Evolutionary conservation across 225 moss, liverwort and hornwort species (phyloP).

Genomic region (Polytrichum formosum): DNA sequence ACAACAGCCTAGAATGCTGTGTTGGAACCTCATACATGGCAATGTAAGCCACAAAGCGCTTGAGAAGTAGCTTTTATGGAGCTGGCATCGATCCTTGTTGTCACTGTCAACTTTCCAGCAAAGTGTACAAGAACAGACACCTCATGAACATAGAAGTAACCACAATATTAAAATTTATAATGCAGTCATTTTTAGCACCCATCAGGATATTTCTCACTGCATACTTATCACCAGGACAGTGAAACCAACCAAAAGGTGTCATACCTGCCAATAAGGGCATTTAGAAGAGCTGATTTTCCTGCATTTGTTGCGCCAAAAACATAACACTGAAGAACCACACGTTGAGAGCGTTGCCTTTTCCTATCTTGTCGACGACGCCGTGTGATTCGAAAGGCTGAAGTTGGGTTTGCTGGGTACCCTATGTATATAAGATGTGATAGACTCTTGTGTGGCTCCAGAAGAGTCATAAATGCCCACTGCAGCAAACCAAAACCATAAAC

Average conservation of each 20-base stretch:
- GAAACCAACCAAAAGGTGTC: not conserved
- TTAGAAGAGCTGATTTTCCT: constrained; percentile 89
- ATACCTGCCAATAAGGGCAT: constrained; percentile 95
- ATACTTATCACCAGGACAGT: too few species aligned
- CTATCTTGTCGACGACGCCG: constrained; percentile 86
- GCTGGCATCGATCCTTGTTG: too few species aligned
- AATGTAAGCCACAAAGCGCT: too few species aligned
- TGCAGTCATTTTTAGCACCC: too few species aligned
- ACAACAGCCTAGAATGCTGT: too few species aligned
- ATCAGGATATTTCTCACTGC: too few species aligned
- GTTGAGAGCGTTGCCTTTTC: constrained; percentile 84
- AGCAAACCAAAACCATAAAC: constrained; percentile 4
- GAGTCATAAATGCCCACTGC: constrained; percentile 96
- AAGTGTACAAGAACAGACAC: too few species aligned
- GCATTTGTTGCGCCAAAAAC: constrained; percentile 86
- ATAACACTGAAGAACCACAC: constrained; percentile 77
- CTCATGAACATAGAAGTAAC: too few species aligned
- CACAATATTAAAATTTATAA: too few species aligned
- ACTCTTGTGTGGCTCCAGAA: constrained; percentile 85
- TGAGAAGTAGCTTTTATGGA: too few species aligned
- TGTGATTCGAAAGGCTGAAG: constrained; percentile 87
- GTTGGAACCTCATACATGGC: too few species aligned
- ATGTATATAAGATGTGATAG: constrained; percentile 87
- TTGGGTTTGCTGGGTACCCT: constrained; percentile 77
- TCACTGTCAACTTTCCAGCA: too few species aligned